Evolutionary conservation across 2,329 filamentous ascomycete genomes (phyloP), one percentile per base, ranked within the genome.

Genomic region (Colletotrichum siamense): DNA sequence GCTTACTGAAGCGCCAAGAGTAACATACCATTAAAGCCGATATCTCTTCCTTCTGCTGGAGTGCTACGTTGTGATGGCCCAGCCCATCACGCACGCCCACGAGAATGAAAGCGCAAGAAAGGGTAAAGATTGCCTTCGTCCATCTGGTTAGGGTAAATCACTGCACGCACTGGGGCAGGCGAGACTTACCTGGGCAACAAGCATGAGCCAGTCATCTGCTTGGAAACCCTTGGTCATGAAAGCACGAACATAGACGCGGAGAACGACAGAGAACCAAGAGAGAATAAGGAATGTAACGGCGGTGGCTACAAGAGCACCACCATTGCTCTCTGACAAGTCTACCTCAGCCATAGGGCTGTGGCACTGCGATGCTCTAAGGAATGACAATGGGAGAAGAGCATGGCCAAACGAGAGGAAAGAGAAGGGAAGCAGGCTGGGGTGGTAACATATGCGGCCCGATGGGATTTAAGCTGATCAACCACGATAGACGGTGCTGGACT

Each of bases 151-250:
- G 49, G n/a, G 57, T 34, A 22, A 28, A 30, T 64, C 13, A 16
- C 34, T 24, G 36, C 9, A 8, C 28, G 16, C 69, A 71, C 3
- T 8, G 30, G 66, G 12, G 12, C 62, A 78, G 61, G 57, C 13
- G 6, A 16, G 32, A 73, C 83, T 9, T 81, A 89, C 88, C 83
- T 89, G 88, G 34, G 86, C 85, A 73, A 86, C 79, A 59, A 90
- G 77, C 88, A 91, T 90, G 77, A 90, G 82, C 88, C 89, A 90
- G 82, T 91, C 89, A 80, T 91, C 89, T n/a, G 82, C 76, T 78
- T 88, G 84, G 71, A 89, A 88, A 68, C 82, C 82, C 49, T 86
- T 87, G 76, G 86, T 88, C 77, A 89, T 79, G 26, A 85, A 81
- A 7, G 81, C 82, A 73, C 87, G 83, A 15, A 87, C 88, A 79